Evolutionary conservation across 257 asterid species (phyloP), one percentile per base, ranked within the genome.

Genomic region (Verbena officinalis): DNA sequence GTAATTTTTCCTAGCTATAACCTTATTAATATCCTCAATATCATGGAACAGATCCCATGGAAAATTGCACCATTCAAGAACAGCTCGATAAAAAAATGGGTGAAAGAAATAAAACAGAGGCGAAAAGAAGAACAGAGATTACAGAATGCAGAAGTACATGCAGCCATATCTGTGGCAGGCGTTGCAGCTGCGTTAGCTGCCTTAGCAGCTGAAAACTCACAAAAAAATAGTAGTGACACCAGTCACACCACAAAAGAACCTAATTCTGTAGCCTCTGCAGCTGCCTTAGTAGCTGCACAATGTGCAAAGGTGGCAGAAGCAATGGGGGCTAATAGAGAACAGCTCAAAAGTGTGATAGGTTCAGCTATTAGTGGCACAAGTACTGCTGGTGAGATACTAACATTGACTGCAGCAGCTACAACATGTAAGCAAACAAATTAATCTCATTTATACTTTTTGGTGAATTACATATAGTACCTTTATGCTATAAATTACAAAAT

Each of bases 181-280:
- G 86, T 91, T 13, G 98, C 98, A 53, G 97, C 96, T 12, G 96
- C 98, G 4, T 73, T 91, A 43, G 96, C 97, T 0, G 96, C 96
- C 71, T 73, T 86, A 64, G 95, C 98, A 27, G 91, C 96, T 30
- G 96, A 86, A 59, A 85, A 77, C 68, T 68, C 83, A 5, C 75
- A 81, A 59, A 65, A 43, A n/a, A n/a, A n/a, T n/a, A n/a, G n/a
- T 11, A 67, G 64, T 34, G 70, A 61, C 19, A 56, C 71, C 52
- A 72, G n/a, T n/a, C n/a, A 48, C 52, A 30, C 77, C 43, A 42
- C 63, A n/a, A 83, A 80, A 63, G 95, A 83, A 7, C 75, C 95
- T 0, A 92, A n/a, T n/a, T n/a, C 95, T 3, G 73, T 89, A 45
- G 98, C 98, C 22, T 83, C 94, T 0, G 98, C 98, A 23, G 87